Percentiles rank a stretch among this genome's conserved stretches.
phyloP scores from a whole-genome alignment of 1,284 basidiomycete species.

The Leccinum proximum region DNA sequence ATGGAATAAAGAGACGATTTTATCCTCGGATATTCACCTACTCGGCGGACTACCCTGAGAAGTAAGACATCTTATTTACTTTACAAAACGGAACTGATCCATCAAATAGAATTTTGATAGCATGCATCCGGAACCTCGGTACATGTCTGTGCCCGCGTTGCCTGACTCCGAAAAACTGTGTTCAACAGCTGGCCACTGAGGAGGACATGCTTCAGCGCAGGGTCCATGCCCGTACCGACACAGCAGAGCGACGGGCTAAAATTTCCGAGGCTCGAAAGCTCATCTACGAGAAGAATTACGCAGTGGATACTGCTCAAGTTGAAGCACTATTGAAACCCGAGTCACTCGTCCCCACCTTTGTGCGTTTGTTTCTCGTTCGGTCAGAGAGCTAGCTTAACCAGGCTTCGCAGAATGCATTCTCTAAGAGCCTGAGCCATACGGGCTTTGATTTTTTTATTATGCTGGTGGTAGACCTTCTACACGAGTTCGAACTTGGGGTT shows the following conservation, averaged over 20 bases:
- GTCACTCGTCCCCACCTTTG: neutral
- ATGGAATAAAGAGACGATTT: neutral
- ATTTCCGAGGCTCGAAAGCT: neutral
- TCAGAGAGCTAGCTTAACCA: neutral
- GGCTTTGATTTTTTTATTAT: neutral
- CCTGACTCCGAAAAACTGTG: neutral
- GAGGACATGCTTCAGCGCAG: neutral
- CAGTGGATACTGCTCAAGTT: neutral
- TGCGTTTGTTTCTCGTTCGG: neutral
- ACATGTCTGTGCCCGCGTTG: neutral
- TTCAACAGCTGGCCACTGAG: neutral
- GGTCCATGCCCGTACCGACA: neutral
- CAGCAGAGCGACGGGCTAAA: neutral
- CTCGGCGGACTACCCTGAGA: neutral
- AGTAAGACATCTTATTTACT: neutral
- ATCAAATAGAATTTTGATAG: neutral
- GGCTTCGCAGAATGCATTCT: neutral
- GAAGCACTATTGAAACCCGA: neutral
- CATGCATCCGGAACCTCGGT: neutral
- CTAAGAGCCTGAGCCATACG: neutral
- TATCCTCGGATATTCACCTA: neutral
- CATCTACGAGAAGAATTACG: neutral
- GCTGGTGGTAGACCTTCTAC: neutral
- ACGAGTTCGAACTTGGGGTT: neutral
- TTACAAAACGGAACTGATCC: neutral